phyloP scores from a whole-genome alignment of 1,284 basidiomycete species.

The Melampsora abietis-canadensis region DNA sequence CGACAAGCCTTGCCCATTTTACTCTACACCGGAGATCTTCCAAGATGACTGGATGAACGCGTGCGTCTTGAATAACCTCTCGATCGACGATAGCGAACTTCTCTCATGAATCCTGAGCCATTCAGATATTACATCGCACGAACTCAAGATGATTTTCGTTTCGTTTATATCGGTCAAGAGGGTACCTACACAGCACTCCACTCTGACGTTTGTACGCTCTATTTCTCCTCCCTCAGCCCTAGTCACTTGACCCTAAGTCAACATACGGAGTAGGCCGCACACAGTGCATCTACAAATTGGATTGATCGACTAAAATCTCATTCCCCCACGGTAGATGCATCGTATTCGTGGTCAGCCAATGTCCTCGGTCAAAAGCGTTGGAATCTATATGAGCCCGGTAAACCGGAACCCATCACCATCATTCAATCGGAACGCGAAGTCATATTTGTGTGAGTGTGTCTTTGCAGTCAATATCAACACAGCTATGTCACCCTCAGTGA shows the following conservation, averaged over 20 bases:
- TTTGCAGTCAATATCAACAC: not conserved
- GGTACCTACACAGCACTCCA: conserved; percentile 57
- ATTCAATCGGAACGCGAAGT: conserved; percentile 28
- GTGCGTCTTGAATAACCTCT: conserved; percentile 46
- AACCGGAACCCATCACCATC: conserved; percentile 50
- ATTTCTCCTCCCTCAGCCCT: not conserved
- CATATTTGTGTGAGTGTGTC: conserved; percentile 50
- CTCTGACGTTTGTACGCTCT: conserved; percentile 57
- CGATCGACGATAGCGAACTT: conserved; percentile 46
- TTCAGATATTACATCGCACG: conserved; percentile 46
- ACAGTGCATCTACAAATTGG: not conserved
- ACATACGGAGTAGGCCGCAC: no score
- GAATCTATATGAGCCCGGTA: conserved; percentile 59
- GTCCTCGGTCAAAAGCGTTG: conserved; percentile 59
- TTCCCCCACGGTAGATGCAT: conserved; percentile 52
- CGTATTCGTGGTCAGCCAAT: conserved; percentile 62
- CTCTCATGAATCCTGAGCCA: conserved; percentile 12
- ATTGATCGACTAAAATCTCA: not conserved
- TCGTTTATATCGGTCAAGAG: conserved; percentile 55
- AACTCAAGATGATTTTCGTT: conserved; percentile 51
- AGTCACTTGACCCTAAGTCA: not conserved
- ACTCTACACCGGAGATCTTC: conserved; percentile 57
- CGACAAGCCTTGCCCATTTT: conserved; percentile 48
- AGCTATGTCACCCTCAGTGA: conserved; percentile 45
- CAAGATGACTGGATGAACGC: conserved; percentile 60